Evolutionary conservation across 805 yeast species (phyloP), one percentile per base, ranked within the genome.

Genomic region (Wickerhamomyces subpelliculosus): DNA sequence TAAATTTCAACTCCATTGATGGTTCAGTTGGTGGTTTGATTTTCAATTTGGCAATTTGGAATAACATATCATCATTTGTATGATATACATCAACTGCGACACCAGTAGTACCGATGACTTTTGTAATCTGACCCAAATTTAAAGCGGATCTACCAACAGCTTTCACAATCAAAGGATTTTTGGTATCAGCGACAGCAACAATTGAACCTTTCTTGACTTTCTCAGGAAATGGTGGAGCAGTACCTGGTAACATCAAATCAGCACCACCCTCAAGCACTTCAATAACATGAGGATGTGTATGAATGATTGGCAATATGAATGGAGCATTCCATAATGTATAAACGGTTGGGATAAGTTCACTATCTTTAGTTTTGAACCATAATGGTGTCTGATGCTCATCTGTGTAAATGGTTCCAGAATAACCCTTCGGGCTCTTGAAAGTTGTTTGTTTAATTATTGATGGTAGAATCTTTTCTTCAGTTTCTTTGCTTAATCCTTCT

Each of bases 51-150:
- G 75, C 75, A 43, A 74, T 50, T 26, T 62, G 62, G 35, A 65
- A 73, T 36, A 90, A 63, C 37, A 72, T 75, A 55, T 90, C 98
- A 4, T 75, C 81, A 14, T 72, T 57, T 24, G 69, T 70, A 49
- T 87, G 95, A n/a, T 77, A 48, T 5, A 87, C 64, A 34, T 72
- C 68, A 1, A 89, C 94, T 0, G 93, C 96, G 23, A 83, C 75
- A 11, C 97, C 98, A 13, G 70, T 69, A 13, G 72, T 65, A 0
- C 87, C 88, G n/a, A 70, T 59, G 1, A 75, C 82, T 3, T 65
- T 52, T 29, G 62, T 58, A 35, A 65, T 60, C 2, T 60, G 57
- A 3, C 62, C 55, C 46, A 85, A 45, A 48, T 80, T 70, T 47
- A 71, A 41, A 28, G 61, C 47, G 43, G 84, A 75, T 10, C 68